Percentiles rank a stretch among this genome's conserved stretches.
phyloP scores from a whole-genome alignment of 1,284 basidiomycete genomes.

The Moesziomyces aphidis region DNA sequence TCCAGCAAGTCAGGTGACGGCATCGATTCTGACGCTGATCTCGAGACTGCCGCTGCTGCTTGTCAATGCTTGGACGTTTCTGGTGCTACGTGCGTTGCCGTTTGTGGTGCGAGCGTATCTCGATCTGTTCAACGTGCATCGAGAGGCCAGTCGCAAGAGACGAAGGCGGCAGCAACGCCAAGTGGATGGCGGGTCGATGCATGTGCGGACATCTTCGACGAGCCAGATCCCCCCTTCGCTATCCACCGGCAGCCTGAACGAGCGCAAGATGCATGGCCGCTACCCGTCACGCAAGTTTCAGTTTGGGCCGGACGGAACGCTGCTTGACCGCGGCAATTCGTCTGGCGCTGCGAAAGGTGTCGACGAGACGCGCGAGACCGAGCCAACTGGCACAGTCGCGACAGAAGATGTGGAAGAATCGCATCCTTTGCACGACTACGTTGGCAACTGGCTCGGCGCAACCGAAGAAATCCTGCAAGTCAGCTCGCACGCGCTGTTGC shows the following conservation, averaged over 20 bases:
- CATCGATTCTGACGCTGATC: constrained; percentile 3
- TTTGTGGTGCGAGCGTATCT: constrained; percentile 35
- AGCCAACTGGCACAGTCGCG: not conserved
- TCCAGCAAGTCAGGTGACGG: not conserved
- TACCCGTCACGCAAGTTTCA: constrained; percentile 42
- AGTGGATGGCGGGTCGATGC: not conserved
- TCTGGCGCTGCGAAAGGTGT: not conserved
- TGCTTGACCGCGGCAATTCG: constrained; percentile 10
- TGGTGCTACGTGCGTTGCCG: constrained; percentile 22
- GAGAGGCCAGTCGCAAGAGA: constrained; percentile 17
- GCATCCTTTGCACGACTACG: constrained; percentile 19
- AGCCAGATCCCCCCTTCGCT: constrained; percentile 21
- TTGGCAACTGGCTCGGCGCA: constrained; percentile 29
- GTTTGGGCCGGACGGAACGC: constrained; percentile 10
- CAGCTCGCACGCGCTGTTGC: constrained; percentile 14
- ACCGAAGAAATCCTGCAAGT: constrained; percentile 27
- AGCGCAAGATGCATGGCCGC: constrained; percentile 47
- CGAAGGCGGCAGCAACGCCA: constrained; percentile 1
- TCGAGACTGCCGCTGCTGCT: constrained; percentile 20
- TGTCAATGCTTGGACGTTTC: constrained; percentile 26
- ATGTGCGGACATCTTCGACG: constrained; percentile 4
- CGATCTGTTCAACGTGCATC: constrained; percentile 46
- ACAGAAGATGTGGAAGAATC: constrained; percentile 1
- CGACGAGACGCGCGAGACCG: not conserved
- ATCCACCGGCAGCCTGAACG: constrained; percentile 30